Percentiles rank a stretch among this genome's conserved stretches.
phyloP scores from a whole-genome alignment of 2,329 filamentous ascomycete genomes.

The Alternaria dauci region DNA sequence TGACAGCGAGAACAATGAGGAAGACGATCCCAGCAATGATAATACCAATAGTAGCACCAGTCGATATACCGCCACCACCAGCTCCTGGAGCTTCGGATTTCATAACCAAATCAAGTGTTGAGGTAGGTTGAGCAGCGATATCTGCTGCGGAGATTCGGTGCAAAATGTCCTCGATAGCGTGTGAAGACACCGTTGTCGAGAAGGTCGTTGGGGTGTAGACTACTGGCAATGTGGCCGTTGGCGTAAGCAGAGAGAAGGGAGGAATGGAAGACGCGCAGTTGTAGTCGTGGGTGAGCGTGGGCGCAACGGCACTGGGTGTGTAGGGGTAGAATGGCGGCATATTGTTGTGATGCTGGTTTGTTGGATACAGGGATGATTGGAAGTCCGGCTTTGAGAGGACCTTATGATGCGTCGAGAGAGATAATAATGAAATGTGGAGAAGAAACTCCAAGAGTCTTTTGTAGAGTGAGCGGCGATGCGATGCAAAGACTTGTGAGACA shows the following conservation, averaged over 20 bases:
- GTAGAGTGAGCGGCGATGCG: not conserved
- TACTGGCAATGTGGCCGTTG: rapidly evolving
- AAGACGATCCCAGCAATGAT: not conserved
- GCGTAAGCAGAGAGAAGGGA: not conserved
- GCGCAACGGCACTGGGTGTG: not conserved
- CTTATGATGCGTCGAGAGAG: not conserved
- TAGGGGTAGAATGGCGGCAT: slow-evolving; percentile 8
- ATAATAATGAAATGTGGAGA: not conserved
- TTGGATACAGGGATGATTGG: not conserved
- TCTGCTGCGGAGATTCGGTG: not conserved
- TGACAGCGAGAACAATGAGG: rapidly evolving
- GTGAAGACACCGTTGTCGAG: not conserved
- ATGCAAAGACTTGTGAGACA: not conserved
- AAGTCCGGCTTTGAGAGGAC: not conserved
- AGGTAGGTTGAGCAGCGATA: not conserved
- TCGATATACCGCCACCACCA: not conserved
- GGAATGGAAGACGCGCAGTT: not conserved
- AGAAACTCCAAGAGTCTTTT: not conserved
- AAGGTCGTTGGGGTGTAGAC: not conserved
- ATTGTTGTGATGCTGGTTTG: not conserved
- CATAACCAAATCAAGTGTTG: not conserved
- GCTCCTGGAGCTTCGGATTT: not conserved
- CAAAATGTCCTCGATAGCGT: not conserved
- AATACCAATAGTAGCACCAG: not conserved
- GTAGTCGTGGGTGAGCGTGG: not conserved